Base-by-base conservation (phyloP, 352 stramenopile genomes). In the Globisporangium paddicum region DNA sequence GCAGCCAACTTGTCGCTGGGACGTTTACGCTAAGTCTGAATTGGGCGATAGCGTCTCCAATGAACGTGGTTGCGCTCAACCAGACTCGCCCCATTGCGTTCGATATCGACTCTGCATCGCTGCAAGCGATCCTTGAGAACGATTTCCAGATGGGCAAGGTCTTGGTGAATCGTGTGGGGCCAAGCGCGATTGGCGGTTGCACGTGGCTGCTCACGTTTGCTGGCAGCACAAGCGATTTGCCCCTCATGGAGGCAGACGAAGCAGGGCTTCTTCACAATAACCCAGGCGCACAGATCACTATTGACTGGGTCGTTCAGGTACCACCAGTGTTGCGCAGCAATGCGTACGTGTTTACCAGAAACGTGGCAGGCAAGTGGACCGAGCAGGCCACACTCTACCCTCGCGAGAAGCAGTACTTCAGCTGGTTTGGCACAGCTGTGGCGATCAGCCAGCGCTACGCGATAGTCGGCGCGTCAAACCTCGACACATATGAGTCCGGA, bases 361-460 rank as follows among this genome's bases (percentile, higher is more conserved):
- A 72, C 35, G 48, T 23, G 58, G 64, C 56, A 40, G 75, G 72
- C 7, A 68, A 63, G 30, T 98, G 90, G 86, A 93, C 72, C 2
- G 92, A 98, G 42, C 91, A 99, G 64, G 87, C 86, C 34, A 96
- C 95, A 11, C 66, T 98, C 44, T 95, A 89, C 52, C 94, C 96
- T 21, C 86, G 79, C 14, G 75, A 84, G 23, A 96, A 97, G 51
- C 96, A 99, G 60, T 86, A 86, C 60, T 93, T 87, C 40, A 85
- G 78, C 58, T 94, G 77, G 64, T 96, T 98, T 56, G 96, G 91
- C 10, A 72, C 71, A 2, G 71, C 77, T 25, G 82, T 98, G 4
- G 84, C 89, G 4, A 57, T 98, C 26, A 62, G 95, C 45, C 74
- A 91, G 25, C 80, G 83, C 13, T 87, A 79, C 13, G 95, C 90